These are phyloP conservation scores for Fragaria ananassa DNA, from an alignment of 306 rosid species.

Conservation along the genomic window DNA sequence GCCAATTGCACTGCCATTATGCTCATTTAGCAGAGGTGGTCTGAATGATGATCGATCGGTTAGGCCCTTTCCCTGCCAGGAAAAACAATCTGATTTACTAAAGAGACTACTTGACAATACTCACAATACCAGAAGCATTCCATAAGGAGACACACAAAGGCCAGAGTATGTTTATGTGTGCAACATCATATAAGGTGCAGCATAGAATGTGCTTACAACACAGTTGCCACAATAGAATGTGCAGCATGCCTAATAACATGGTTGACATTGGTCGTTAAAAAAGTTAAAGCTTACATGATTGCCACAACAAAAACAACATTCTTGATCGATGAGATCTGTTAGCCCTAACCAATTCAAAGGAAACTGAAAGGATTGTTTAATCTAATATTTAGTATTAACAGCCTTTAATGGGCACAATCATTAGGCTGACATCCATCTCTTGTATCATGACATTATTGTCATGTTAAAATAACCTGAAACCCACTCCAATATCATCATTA, in stretches of 20 bases:
- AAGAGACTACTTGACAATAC: neutral
- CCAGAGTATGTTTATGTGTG: neutral
- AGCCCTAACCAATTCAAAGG: neutral
- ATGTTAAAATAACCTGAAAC: neutral
- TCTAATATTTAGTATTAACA: neutral
- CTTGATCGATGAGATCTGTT: neutral
- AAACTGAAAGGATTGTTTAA: neutral
- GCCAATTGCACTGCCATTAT: conserved; percentile 64
- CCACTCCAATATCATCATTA: neutral
- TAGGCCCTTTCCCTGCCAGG: conserved; percentile 63
- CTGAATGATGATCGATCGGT: conserved; percentile 59
- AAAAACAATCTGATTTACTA: neutral
- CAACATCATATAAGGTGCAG: neutral
- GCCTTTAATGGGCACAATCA: neutral
- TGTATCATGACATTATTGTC: neutral
- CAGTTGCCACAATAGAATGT: too few relatives aligned
- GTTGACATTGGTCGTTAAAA: neutral
- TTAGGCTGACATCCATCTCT: neutral
- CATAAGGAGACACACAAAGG: neutral
- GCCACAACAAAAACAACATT: neutral
- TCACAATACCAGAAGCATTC: neutral
- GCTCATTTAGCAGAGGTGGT: conserved; percentile 70
- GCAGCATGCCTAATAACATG: neutral
- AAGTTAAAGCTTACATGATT: neutral
- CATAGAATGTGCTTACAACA: neutral